phyloP scores from a whole-genome alignment of 371 early-diverging fungal genomes.

The Smittium mucronatum region DNA sequence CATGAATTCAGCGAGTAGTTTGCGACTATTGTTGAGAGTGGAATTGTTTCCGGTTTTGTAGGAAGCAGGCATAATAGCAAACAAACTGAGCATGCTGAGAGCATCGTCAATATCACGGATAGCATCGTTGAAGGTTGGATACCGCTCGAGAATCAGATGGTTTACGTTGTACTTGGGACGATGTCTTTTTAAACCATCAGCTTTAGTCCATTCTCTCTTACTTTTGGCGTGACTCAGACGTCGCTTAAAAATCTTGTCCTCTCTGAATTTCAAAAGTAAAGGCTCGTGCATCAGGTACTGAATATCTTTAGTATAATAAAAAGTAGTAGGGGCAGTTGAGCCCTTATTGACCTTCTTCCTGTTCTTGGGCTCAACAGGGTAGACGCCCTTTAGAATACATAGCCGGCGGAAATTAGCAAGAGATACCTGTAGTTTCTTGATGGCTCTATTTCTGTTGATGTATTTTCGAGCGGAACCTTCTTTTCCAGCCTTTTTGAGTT shows the following conservation, averaged over 20 bases:
- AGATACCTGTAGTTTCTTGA: conserved; percentile 86
- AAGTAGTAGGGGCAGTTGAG: conserved; percentile 70
- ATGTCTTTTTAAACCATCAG: conserved; percentile 52
- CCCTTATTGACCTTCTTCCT: conserved; percentile 88
- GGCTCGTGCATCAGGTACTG: conserved; percentile 89
- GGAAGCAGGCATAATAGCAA: conserved; percentile 71
- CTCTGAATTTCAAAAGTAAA: conserved; percentile 72
- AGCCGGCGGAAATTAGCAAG: conserved; percentile 90
- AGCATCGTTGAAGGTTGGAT: conserved; percentile 89
- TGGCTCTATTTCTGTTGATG: conserved; percentile 77
- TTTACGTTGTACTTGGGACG: conserved; percentile 74
- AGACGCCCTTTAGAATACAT: conserved; percentile 96
- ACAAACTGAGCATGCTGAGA: conserved; percentile 83
- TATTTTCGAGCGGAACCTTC: conserved; percentile 84
- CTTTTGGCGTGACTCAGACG: conserved; percentile 74
- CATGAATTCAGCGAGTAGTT: conserved; percentile 78
- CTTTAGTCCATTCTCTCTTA: conserved; percentile 62
- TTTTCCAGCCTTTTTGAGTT: conserved; percentile 73
- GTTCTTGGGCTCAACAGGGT: conserved; percentile 90
- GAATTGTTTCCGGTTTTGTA: conserved; percentile 37
- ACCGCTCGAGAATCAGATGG: conserved; percentile 90
- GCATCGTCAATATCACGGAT: conserved; percentile 93
- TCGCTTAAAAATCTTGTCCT: conserved; percentile 70
- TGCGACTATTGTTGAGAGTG: conserved; percentile 59
- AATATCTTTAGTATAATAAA: conserved; percentile 91